Evolutionary conservation across 2,329 filamentous ascomycete species (phyloP), one percentile per base, ranked within the genome.

Genomic region (Cladosporium sp.): DNA sequence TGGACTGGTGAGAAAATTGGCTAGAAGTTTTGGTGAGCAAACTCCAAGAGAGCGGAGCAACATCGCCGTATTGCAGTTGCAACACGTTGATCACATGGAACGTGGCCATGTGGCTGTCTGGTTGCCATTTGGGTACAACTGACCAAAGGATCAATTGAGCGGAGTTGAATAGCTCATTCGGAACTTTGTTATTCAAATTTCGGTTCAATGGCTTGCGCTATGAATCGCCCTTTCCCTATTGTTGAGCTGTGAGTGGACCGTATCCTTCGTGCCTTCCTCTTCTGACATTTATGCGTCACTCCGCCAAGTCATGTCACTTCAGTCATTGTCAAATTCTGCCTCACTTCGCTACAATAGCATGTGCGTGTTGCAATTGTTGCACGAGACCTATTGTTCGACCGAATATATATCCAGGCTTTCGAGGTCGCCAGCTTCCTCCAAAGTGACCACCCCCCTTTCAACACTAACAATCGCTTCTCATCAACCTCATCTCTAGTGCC

Each of bases 281-380:
- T 10, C n/a, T 21, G 4, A 23, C 8, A 21, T 46, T 7, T 21
- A n/a, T 23, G 39, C n/a, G 39, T 43, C 39, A 46, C 39, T n/a
- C 39, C n/a, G n/a, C 39, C n/a, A 21, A 46, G n/a, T 46, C 39
- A 46, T 10, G 10, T 32, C 30, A 32, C 34, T 16, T 36, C 39
- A 46, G n/a, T 13, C 39, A 46, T 46, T 21, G 3, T 21, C 39
- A 11, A 13, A 4, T 21, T 11, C 4, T 32, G 39, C 21, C 39
- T 32, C 23, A 46, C 23, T 57, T 57, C 16, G 21, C 36, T 11
- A 46, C 56, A 58, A 58, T 58, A 58, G 56, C 56, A 58, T 36
- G 32, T 46, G 56, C 25, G 18, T n/a, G 18, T 5, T 28, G 18
- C 49, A 28, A 53, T 18, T 46, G 16, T 8, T 46, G 3, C n/a